Evolutionary conservation across 1,284 basidiomycete species (phyloP).

Genomic region (Vanrija sp.): DNA sequence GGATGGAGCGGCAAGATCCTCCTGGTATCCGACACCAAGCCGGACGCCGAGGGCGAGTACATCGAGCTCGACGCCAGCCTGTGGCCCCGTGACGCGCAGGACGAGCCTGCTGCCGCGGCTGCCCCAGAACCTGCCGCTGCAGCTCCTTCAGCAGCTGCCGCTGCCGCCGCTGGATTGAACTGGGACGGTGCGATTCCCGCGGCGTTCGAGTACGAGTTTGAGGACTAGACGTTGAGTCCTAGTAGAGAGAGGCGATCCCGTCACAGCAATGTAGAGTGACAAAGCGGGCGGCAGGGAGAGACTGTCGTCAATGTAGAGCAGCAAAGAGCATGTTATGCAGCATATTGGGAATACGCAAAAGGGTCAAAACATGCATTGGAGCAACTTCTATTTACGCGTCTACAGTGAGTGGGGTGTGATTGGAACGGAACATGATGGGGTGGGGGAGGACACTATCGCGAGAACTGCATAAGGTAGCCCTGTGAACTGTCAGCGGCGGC

Average conservation of each 20-base stretch:
- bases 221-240: conserved; percentile 25
- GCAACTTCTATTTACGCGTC: not conserved
- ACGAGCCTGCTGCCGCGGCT: conserved; percentile 37
- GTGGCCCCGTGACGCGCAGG: conserved; percentile 52
- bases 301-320: not conserved
- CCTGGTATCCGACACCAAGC: conserved; percentile 61
- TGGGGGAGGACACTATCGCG: too few relatives aligned
- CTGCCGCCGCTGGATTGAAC: conserved; percentile 48
- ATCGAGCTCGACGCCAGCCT: conserved; percentile 57
- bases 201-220: conserved; percentile 48
- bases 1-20: conserved; percentile 65
- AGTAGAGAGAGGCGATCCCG: not conserved
- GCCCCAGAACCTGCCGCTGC: conserved; percentile 34
- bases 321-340: not conserved
- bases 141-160: conserved; percentile 23
- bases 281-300: conserved; percentile 9
- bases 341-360: not conserved
- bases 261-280: not conserved
- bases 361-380: not conserved
- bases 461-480: conserved; percentile 17
- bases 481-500: not conserved
- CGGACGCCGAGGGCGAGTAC: conserved; percentile 53
- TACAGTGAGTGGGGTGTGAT: not conserved
- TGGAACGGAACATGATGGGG: not conserved
- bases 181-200: conserved; percentile 72